Base-by-base conservation (phyloP, 306 rosid species). In the Crotalaria pallida region DNA sequence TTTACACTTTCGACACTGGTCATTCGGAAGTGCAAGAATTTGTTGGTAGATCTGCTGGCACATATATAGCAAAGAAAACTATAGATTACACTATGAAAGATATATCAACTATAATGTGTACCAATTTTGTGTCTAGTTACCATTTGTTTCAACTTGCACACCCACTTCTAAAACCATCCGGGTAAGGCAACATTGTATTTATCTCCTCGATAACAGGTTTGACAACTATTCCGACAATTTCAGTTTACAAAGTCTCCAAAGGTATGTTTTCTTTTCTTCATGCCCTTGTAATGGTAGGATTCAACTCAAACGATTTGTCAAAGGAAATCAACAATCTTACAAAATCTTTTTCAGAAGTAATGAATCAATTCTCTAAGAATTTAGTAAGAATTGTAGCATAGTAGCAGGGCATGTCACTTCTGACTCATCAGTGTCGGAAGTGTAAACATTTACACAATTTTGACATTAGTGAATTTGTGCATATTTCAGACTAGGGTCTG, bases 341-440 rank as follows among this genome's bases (percentile, higher is more conserved):
- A 15, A 38, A 0, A 50, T 38, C 19, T 36, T 11, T 36, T 58
- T 58, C 75, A 87, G 89, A 78, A 16, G 92, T 85, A 1, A 69
- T 85, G 21, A 81, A 81, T 44, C 89, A 85, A 43, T 3, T 85
- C 11, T 76, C 87, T 8, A 85, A 57, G 73, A 89, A 83, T 76
- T 48, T 87, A 38, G 90, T n/a, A n/a, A n/a, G n/a, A n/a, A n/a
- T n/a, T n/a, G n/a, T n/a, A n/a, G n/a, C n/a, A n/a, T n/a, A n/a
- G n/a, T n/a, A n/a, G n/a, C n/a, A n/a, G n/a, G n/a, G n/a, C n/a
- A n/a, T n/a, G n/a, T n/a, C n/a, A n/a, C n/a, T n/a, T n/a, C n/a
- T n/a, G n/a, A n/a, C n/a, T n/a, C n/a, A n/a, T n/a, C n/a, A n/a
- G n/a, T n/a, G n/a, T n/a, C n/a, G n/a, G n/a, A n/a, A n/a, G n/a